Conservation (phyloP, 1,284 basidiomycete species). For the Pseudozyma thailandica region DNA sequence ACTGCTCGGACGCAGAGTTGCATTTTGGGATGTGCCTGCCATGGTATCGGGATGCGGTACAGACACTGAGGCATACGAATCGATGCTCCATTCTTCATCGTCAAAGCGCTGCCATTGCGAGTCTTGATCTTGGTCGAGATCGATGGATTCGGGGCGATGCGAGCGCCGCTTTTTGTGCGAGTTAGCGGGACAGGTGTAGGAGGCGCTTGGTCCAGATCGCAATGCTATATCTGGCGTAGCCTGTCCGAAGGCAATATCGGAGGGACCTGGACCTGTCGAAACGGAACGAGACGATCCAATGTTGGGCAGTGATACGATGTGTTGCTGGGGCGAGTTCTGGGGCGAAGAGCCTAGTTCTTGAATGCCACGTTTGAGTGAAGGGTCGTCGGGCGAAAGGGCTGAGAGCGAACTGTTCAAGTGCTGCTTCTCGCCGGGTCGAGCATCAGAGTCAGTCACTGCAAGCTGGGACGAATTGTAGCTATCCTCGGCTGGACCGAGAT, state of each 20-base stretch:
- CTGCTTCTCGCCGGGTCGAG: too few species aligned
- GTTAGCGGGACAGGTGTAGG: neutral
- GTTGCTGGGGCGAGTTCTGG: slow-evolving; percentile 21
- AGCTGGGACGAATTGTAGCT: too few species aligned
- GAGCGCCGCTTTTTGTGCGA: slow-evolving; percentile 33
- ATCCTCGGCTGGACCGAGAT: too few species aligned
- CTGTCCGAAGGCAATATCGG: neutral
- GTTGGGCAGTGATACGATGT: neutral
- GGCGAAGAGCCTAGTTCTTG: slow-evolving; percentile 35
- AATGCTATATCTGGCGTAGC: too few species aligned
- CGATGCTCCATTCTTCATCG: neutral
- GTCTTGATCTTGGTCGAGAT: neutral
- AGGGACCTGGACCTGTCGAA: neutral
- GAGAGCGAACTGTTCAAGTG: too few species aligned
- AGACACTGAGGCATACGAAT: neutral
- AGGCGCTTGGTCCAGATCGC: neutral
- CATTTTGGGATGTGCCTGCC: neutral
- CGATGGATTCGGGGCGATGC: neutral
- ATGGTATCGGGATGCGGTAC: neutral
- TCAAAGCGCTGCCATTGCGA: neutral
- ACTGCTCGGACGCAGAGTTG: neutral
- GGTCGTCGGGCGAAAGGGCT: too few species aligned
- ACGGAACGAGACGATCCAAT: neutral
- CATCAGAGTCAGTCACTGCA: too few species aligned
- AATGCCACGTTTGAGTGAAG: slow-evolving; percentile 23